Conservation (phyloP, 78 protist species). For the Dictyostelium intermedium region DNA sequence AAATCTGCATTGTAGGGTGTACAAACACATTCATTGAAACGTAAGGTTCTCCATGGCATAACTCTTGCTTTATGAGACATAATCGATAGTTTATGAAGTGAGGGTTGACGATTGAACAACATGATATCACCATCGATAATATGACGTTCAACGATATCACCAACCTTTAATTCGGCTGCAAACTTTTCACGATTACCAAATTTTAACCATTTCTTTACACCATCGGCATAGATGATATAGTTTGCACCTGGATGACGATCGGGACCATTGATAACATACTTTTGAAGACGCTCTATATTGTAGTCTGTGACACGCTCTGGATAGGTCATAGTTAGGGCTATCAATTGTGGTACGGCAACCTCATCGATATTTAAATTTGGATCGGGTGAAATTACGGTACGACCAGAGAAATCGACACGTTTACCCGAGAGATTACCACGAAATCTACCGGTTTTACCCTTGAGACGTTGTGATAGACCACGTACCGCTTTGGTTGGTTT, state of each 20-base stretch:
- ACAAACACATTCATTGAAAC: constrained; percentile 99
- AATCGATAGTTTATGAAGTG: constrained; percentile 97
- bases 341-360: constrained; percentile 93
- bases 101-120: constrained; percentile 99
- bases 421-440: constrained; percentile 99
- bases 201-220: constrained; percentile 76
- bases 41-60: constrained; percentile 97
- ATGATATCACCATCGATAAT: constrained; percentile 96
- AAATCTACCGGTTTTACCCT: constrained; percentile 99
- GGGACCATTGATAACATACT: constrained; percentile 85
- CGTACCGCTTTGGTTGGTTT: constrained; percentile 90
- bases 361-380: constrained; percentile 98
- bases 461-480: constrained; percentile 97
- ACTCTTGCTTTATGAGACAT: constrained; percentile 95
- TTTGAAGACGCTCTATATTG: constrained; percentile 84
- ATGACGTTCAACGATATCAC: constrained; percentile 98
- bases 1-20: constrained; percentile 99
- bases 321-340: constrained; percentile 96
- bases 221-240: constrained; percentile 75
- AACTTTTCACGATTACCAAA: constrained; percentile 75
- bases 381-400: constrained; percentile 99
- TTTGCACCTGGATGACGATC: constrained; percentile 96
- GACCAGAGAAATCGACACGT: constrained; percentile 98
- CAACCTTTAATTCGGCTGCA: constrained; percentile 83
- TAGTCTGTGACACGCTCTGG: constrained; percentile 94